Conservation (phyloP, 345 rosid genomes). For the Eucalyptus erythrocorys region DNA sequence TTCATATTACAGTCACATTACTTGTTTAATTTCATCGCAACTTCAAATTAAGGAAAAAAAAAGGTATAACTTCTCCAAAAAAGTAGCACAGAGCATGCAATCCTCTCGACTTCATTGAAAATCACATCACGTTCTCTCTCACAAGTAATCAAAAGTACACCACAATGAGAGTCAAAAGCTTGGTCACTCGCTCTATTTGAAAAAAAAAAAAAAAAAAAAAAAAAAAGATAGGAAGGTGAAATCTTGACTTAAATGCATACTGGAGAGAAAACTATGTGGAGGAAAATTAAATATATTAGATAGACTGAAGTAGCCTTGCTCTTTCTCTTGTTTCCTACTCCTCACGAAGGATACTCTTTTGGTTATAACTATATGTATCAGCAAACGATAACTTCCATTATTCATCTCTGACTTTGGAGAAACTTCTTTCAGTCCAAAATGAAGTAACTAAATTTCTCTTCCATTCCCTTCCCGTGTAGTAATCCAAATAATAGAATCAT, state of each 20-base stretch:
- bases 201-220: neutral
- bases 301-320: neutral
- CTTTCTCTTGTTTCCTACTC: neutral
- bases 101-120: too few species aligned
- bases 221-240: neutral
- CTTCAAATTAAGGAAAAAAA: too few species aligned
- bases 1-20: too few species aligned
- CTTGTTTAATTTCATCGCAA: too few species aligned
- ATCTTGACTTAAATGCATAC: neutral
- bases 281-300: neutral
- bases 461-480: neutral
- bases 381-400: neutral
- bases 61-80: too few species aligned
- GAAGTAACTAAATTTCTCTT: neutral
- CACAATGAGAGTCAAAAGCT: neutral
- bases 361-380: neutral
- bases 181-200: neutral
- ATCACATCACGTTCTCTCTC: too few species aligned
- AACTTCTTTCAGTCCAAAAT: neutral
- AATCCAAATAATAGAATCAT: neutral
- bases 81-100: too few species aligned
- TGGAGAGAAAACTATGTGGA: neutral
- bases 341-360: neutral
- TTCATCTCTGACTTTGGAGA: neutral
- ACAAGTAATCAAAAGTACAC: too few species aligned